phyloP scores from a whole-genome alignment of 345 rosid species.

The Salix viminalis region DNA sequence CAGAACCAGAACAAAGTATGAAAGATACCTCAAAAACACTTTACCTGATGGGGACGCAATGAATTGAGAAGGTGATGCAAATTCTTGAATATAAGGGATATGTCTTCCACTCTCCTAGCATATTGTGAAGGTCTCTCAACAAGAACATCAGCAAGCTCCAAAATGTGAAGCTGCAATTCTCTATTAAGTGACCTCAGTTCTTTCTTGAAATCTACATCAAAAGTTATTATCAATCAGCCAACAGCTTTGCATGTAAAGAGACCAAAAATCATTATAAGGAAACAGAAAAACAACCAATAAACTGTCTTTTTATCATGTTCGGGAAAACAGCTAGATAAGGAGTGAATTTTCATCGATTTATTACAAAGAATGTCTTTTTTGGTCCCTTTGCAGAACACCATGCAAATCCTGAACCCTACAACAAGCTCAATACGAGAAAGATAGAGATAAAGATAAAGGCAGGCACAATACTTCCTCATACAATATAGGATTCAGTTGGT shows the following conservation, averaged over 20 bases:
- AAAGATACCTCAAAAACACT: neutral
- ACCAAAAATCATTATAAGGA: neutral
- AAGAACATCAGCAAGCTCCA: conserved; percentile 92
- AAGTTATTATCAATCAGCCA: neutral
- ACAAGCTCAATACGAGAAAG: neutral
- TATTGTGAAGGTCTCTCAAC: conserved; percentile 95
- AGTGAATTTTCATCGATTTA: neutral
- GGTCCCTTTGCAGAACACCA: neutral
- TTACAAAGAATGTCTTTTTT: neutral
- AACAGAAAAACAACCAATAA: neutral
- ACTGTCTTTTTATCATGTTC: neutral
- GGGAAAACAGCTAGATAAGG: neutral
- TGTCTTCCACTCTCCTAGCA: conserved; percentile 87
- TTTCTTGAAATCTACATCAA: conserved; percentile 69
- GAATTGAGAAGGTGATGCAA: conserved; percentile 96
- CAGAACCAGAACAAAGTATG: neutral
- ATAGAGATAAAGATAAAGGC: neutral
- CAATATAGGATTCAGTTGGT: neutral
- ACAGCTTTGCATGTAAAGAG: neutral
- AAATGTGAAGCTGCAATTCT: conserved; percentile 79
- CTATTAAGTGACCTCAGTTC: conserved; percentile 71
- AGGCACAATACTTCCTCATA: neutral
- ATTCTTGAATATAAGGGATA: conserved; percentile 86
- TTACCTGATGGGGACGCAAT: conserved; percentile 88
- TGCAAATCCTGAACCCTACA: neutral